Percentiles rank a stretch among this genome's conserved stretches.
Conservation (phyloP, 2,329 filamentous ascomycete genomes). For the Alternaria dauci region DNA sequence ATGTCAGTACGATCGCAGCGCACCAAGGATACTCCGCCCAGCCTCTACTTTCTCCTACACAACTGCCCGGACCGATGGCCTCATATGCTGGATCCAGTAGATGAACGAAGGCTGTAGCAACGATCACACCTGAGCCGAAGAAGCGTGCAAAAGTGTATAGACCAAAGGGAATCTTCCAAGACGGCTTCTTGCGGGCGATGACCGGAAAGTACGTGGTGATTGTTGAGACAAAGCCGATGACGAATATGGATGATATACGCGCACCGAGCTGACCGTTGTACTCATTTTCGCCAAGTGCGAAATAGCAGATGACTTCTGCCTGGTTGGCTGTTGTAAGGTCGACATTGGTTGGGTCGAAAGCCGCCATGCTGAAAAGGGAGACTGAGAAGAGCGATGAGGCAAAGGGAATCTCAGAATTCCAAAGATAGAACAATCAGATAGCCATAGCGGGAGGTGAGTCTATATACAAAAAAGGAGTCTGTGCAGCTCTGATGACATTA, state of each 20-base stretch:
- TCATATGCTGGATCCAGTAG: slow-evolving; percentile 11
- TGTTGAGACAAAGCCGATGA: slow-evolving; percentile 8
- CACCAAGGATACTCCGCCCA: slow-evolving; percentile 14
- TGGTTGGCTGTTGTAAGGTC: slow-evolving; percentile 5
- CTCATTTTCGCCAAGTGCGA: neutral
- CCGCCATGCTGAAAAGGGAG: neutral
- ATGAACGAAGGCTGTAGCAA: slow-evolving; percentile 11
- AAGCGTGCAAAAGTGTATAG: slow-evolving; percentile 11
- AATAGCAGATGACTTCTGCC: slow-evolving; percentile 6
- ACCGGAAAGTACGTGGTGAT: slow-evolving; percentile 9
- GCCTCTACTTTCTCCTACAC: neutral
- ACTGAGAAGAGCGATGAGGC: neutral
- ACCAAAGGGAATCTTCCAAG: slow-evolving; percentile 8
- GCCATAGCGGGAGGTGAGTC: too few species aligned
- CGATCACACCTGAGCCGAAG: slow-evolving; percentile 11
- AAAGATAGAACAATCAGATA: neutral
- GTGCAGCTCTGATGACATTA: neutral
- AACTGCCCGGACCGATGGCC: slow-evolving; percentile 10
- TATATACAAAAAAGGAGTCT: too few species aligned
- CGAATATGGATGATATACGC: slow-evolving; percentile 10
- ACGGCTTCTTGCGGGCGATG: neutral
- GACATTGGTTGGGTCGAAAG: slow-evolving; percentile 2
- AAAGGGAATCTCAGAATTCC: neutral
- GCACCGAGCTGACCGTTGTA: neutral
- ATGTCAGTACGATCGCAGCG: slow-evolving; percentile 4